These are phyloP conservation scores for Puccinia novopanici DNA, from an alignment of 1,284 basidiomycete species.

Conservation along the genomic window DNA sequence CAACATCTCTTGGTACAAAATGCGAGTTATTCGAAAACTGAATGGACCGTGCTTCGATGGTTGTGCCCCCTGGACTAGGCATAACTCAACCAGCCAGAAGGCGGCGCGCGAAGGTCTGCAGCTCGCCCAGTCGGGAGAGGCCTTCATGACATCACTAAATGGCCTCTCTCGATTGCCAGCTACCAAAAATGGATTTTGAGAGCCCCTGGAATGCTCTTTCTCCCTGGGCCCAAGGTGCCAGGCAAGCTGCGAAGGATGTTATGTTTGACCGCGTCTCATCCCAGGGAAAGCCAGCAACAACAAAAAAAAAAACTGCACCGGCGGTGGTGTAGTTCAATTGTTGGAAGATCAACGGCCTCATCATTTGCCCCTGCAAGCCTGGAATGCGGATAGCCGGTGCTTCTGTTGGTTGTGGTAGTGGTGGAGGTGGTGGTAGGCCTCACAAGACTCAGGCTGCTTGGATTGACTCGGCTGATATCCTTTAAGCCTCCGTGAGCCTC, in stretches of 20 bases:
- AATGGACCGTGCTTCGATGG: not conserved
- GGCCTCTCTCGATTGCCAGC: not conserved
- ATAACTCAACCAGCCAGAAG: slow-evolving; percentile 1
- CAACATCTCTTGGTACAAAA: not conserved
- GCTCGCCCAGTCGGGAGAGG: not conserved
- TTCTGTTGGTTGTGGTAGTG: not conserved
- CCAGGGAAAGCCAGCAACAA: not conserved
- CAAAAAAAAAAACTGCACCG: not conserved
- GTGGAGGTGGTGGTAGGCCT: not conserved
- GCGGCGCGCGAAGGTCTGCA: slow-evolving; percentile 3
- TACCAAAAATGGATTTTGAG: not conserved
- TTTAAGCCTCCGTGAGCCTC: not conserved
- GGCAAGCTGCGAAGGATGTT: not conserved
- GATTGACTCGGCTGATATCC: not conserved
- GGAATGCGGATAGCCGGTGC: slow-evolving; percentile 4
- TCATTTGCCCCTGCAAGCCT: not conserved
- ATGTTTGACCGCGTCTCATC: not conserved
- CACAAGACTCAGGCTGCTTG: not conserved
- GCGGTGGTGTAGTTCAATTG: slow-evolving; percentile 3
- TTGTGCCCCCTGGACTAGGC: not conserved
- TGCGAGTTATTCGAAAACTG: not conserved
- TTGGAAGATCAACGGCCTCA: not conserved
- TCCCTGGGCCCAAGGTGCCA: not conserved
- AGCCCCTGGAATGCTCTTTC: not conserved
- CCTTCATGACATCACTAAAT: not conserved